These are phyloP conservation scores for Kalanchoe fedtschenkoi DNA, from an alignment of 164 flowering plant species.

Conservation along the genomic window DNA sequence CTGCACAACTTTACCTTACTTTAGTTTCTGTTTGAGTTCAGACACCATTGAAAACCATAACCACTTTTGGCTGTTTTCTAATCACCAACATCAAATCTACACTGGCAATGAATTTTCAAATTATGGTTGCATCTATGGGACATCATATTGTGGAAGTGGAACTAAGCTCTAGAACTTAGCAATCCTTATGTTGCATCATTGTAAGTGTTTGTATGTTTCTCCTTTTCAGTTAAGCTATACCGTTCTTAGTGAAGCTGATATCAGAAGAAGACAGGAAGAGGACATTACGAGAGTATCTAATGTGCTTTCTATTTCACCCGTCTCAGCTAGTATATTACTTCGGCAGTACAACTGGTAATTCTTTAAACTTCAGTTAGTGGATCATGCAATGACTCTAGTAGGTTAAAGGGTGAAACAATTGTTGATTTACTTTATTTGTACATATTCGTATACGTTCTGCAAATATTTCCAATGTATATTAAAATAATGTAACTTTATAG, in stretches of 20 bases:
- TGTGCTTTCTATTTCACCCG: slow-evolving; percentile 37
- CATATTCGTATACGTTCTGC: no score
- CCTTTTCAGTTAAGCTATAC: slow-evolving; percentile 29
- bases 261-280: slow-evolving; percentile 36
- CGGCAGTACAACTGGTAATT: slow-evolving; percentile 43
- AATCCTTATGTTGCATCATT: neutral
- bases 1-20: no score
- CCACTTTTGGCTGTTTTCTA: neutral
- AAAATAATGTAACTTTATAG: no score
- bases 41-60: no score
- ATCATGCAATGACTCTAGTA: no score
- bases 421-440: no score
- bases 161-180: neutral
- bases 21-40: no score
- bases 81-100: neutral
- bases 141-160: neutral
- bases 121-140: neutral
- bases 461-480: no score
- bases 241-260: slow-evolving; percentile 37
- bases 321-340: slow-evolving; percentile 34
- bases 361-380: neutral
- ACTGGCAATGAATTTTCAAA: neutral
- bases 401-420: no score
- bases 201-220: neutral
- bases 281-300: slow-evolving; percentile 29